These are phyloP conservation scores for Graphiopsis chlorocephala DNA, from an alignment of 2,329 filamentous ascomycete species.

Conservation along the genomic window DNA sequence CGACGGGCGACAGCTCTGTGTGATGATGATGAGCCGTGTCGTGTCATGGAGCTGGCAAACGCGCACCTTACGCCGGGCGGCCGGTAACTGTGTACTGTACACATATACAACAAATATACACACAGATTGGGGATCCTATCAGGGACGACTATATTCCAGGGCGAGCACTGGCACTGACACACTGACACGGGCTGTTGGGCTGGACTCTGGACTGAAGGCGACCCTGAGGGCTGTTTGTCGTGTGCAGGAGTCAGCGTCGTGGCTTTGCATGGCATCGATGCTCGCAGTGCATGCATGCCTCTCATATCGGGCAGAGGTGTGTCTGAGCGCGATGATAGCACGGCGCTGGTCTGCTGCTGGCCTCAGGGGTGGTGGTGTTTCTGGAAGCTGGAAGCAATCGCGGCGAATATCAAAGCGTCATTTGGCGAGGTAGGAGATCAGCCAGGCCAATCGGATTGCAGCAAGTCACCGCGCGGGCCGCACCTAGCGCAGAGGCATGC, in stretches of 20 bases:
- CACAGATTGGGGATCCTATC: not conserved
- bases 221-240: not conserved
- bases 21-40: not conserved
- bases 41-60: conserved; percentile 3
- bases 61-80: conserved; percentile 9
- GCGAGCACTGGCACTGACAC: not conserved
- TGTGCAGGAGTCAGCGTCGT: not conserved
- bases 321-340: not conserved
- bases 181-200: not conserved
- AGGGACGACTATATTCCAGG: conserved; percentile 6
- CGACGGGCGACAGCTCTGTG: not conserved
- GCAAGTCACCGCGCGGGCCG: not conserved
- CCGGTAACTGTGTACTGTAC: not conserved
- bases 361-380: conserved; percentile 12
- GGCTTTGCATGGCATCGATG: not conserved
- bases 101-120: not conserved
- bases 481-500: not conserved
- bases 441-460: not conserved
- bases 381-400: not conserved
- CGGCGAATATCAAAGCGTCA: conserved; percentile 9
- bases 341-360: not conserved
- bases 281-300: not conserved
- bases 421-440: not conserved
- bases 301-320: not conserved
- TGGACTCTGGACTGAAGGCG: not conserved